Evolutionary conservation across 2,329 filamentous ascomycete species (phyloP).

Genomic region (Talaromyces sp.): DNA sequence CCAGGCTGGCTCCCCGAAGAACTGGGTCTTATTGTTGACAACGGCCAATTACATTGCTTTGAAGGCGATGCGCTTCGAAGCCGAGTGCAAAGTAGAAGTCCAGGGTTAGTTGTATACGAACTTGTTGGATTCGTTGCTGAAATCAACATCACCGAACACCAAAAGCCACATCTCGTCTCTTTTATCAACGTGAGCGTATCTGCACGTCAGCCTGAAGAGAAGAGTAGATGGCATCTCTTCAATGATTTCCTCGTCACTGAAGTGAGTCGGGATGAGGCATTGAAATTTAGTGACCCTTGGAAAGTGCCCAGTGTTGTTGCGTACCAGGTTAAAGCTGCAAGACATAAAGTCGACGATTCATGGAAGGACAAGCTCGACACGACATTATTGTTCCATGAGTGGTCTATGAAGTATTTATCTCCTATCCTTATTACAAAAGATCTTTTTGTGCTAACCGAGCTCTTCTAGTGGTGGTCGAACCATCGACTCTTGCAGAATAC

Average conservation of each 20-base stretch:
- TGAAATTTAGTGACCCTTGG: conserved; percentile 86
- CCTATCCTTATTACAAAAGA: background rate
- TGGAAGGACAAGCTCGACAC: conserved; percentile 87
- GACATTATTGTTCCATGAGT: conserved; percentile 73
- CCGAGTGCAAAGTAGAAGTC: conserved; percentile 71
- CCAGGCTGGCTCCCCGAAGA: conserved; percentile 90
- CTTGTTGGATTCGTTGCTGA: conserved; percentile 84
- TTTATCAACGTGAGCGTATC: conserved; percentile 70
- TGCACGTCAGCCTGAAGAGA: conserved; percentile 43
- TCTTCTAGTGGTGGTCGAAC: conserved; percentile 29
- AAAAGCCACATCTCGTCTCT: conserved; percentile 85
- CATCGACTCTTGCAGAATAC: conserved; percentile 36
- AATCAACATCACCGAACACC: conserved; percentile 77
- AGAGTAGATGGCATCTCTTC: conserved; percentile 87
- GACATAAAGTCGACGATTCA: conserved; percentile 74
- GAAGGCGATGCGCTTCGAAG: conserved; percentile 84
- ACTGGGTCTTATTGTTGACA: conserved; percentile 84
- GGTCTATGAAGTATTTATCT: conserved; percentile 45
- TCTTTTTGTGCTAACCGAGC: background rate
- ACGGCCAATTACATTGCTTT: conserved; percentile 90
- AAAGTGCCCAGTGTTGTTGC: conserved; percentile 84
- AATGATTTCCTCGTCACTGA: conserved; percentile 92
- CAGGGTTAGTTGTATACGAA: conserved; percentile 83
- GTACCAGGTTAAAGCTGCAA: conserved; percentile 75
- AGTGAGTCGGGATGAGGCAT: conserved; percentile 73